These are phyloP conservation scores for Diatrype stigma DNA, from an alignment of 2,329 filamentous ascomycete genomes.

Conservation along the genomic window DNA sequence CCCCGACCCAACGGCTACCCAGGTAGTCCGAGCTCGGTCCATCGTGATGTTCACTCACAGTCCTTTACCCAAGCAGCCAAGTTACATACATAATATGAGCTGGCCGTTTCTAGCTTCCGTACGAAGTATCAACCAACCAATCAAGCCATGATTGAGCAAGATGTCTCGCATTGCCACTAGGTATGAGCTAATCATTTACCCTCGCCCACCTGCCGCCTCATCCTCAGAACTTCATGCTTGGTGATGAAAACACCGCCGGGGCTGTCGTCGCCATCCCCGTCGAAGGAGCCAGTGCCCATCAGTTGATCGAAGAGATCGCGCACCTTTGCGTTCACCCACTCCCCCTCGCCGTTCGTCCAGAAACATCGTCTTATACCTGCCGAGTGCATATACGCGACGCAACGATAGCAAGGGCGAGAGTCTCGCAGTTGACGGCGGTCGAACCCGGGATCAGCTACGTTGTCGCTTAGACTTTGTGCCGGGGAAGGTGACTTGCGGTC, in stretches of 20 bases:
- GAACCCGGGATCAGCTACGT: not conserved
- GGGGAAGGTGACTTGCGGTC: conserved; percentile 2
- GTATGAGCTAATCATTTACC: too few relatives aligned
- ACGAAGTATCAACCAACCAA: too few relatives aligned
- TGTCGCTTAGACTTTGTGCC: not conserved
- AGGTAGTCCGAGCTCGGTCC: too few relatives aligned
- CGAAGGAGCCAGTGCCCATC: conserved; percentile 25
- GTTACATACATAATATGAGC: too few relatives aligned
- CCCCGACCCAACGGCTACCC: too few relatives aligned
- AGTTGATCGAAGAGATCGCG: conserved; percentile 43
- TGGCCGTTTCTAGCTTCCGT: too few relatives aligned
- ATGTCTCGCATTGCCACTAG: too few relatives aligned
- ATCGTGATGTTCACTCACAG: too few relatives aligned
- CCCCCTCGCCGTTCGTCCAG: conserved; percentile 45
- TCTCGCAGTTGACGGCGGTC: conserved; percentile 21
- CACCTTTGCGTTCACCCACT: conserved; percentile 48
- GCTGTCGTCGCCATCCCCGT: conserved; percentile 12
- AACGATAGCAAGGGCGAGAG: conserved; percentile 49
- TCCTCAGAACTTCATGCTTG: conserved; percentile 48
- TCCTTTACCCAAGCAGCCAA: too few relatives aligned
- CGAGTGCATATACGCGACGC: conserved; percentile 46
- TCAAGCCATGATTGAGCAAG: too few relatives aligned
- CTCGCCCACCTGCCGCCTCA: conserved; percentile 23
- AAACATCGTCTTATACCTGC: conserved; percentile 49
- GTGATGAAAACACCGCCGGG: conserved; percentile 42